Conservation (phyloP, 441 rosid genomes). For the Erysimum cheiri region DNA sequence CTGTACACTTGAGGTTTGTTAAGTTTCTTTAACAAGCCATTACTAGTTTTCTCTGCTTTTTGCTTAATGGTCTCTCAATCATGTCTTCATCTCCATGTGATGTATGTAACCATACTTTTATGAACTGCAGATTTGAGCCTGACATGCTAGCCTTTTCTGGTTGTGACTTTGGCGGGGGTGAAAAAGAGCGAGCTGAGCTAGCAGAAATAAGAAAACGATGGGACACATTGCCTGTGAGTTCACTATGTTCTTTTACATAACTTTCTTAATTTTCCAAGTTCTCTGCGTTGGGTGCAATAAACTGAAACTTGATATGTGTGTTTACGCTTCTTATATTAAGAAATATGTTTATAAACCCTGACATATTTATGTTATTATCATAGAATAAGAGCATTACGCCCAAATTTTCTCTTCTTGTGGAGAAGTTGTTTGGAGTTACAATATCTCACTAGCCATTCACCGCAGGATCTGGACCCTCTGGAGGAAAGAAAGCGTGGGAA, state of each 20-base stretch:
- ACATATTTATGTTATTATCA: conserved; percentile 3
- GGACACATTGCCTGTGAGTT: conserved; percentile 95
- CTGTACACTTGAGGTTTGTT: conserved; percentile 86
- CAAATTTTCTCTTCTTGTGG: conserved; percentile 1
- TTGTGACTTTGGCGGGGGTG: conserved; percentile 98
- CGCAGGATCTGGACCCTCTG: conserved; percentile 83
- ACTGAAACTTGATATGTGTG: conserved; percentile 22
- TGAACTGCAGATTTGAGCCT: conserved; percentile 84
- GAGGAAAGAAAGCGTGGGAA: conserved; percentile 95
- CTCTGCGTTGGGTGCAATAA: neutral
- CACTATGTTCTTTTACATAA: conserved; percentile 28
- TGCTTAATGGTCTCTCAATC: conserved; percentile 23
- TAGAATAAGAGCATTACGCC: neutral
- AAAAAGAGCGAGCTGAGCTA: conserved; percentile 89
- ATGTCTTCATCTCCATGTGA: conserved; percentile 11
- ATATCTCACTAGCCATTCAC: conserved; percentile 15
- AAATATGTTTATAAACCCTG: neutral
- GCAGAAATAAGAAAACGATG: conserved; percentile 94
- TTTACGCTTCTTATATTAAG: neutral
- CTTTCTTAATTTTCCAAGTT: conserved; percentile 6
- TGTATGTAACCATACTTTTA: conserved; percentile 27
- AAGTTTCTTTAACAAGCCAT: neutral
- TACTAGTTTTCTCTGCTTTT: neutral
- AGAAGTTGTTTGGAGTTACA: conserved; percentile 1
- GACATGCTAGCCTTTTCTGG: conserved; percentile 99